These are phyloP conservation scores for Simplicillium sp. DNA, from an alignment of 2,329 filamentous ascomycete species.

Conservation along the genomic window DNA sequence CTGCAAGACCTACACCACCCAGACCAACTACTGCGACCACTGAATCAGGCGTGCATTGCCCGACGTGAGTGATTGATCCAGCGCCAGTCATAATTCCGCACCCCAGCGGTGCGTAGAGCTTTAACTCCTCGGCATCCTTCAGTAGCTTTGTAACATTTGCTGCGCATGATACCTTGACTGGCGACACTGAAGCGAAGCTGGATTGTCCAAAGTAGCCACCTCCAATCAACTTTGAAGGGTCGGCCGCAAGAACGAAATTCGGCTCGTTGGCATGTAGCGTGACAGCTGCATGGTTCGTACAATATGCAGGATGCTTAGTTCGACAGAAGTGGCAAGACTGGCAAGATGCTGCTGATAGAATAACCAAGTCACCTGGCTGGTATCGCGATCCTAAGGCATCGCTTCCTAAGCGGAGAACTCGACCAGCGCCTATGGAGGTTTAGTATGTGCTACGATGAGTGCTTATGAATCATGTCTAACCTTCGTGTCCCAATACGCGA, in stretches of 20 bases:
- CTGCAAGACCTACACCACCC: conserved; percentile 1
- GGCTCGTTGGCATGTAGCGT: neutral
- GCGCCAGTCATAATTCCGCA: conserved; percentile 4
- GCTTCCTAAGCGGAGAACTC: neutral
- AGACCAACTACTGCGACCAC: conserved; percentile 2
- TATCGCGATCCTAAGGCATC: neutral
- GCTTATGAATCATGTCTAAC: neutral
- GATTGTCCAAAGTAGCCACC: conserved; percentile 5
- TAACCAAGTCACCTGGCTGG: conserved; percentile 1
- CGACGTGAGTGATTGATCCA: conserved; percentile 3
- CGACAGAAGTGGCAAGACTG: conserved; percentile 1
- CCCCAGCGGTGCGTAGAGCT: conserved; percentile 1
- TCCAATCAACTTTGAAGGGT: conserved; percentile 1
- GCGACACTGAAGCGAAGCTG: conserved; percentile 1
- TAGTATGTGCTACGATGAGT: neutral
- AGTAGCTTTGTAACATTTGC: conserved; percentile 1
- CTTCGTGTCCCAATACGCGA: conserved; percentile 1
- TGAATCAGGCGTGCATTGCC: neutral
- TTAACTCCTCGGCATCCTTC: conserved; percentile 1
- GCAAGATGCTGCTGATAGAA: conserved; percentile 2
- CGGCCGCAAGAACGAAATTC: conserved; percentile 2
- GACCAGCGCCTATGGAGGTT: neutral
- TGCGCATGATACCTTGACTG: conserved; percentile 2
- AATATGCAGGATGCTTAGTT: neutral
- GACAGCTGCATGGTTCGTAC: conserved; percentile 1